Percentiles rank a stretch among this genome's conserved stretches.
Evolutionary conservation across 257 asterid genomes (phyloP).

Genomic region (Gentiana dahurica): DNA sequence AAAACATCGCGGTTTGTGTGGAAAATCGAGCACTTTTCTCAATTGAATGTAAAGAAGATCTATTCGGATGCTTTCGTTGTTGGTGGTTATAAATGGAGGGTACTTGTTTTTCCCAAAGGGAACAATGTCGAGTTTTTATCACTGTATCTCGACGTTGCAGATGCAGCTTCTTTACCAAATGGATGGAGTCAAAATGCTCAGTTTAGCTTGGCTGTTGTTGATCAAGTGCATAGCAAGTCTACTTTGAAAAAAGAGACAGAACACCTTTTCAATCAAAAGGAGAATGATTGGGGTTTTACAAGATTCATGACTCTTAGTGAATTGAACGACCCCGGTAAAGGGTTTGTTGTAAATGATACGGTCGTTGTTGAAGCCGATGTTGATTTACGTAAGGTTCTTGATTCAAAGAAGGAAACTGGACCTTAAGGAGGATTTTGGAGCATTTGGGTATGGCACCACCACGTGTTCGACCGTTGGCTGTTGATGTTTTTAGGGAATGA

Average conservation of each 20-base stretch:
- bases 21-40: slow-evolving; percentile 70
- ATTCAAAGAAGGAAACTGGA: too few species aligned
- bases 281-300: too few species aligned
- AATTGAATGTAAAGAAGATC: slow-evolving; percentile 57
- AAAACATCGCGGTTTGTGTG: slow-evolving; percentile 72
- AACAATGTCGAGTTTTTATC: slow-evolving; percentile 79
- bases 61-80: slow-evolving; percentile 66
- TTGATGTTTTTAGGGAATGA: too few species aligned
- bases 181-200: slow-evolving; percentile 90
- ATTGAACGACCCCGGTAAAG: too few species aligned
- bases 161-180: slow-evolving; percentile 54
- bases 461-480: too few species aligned
- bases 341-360: too few species aligned
- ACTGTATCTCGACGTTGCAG: slow-evolving; percentile 83
- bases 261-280: too few species aligned
- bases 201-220: slow-evolving; percentile 77
- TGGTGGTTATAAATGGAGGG: slow-evolving; percentile 86
- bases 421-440: too few species aligned
- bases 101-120: slow-evolving; percentile 84
- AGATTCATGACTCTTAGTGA: too few species aligned
- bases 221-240: slow-evolving; percentile 49
- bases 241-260: slow-evolving; percentile 42
- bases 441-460: too few species aligned
- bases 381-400: too few species aligned
- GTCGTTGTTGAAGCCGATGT: too few species aligned